Evolutionary conservation across 31 red algal species (phyloP), one percentile per base, ranked within the genome.

Genomic region (Asparagopsis taxiformis): DNA sequence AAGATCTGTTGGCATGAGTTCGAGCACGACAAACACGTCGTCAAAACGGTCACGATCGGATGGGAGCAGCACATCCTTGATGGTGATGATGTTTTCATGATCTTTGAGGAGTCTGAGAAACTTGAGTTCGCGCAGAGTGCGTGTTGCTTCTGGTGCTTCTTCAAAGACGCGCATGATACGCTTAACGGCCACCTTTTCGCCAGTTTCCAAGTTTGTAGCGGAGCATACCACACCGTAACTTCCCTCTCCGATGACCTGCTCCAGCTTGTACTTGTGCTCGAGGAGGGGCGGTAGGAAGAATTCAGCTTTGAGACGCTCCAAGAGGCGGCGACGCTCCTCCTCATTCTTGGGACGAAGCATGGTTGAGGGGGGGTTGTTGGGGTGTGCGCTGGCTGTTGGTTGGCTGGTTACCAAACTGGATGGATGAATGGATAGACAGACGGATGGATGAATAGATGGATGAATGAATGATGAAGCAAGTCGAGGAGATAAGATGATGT

Each of bases 1-100:
- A 23, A 98, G 85, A 55, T 98, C 95, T 0, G 90, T 74, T 0
- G 95, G 95, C 89, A 98, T 93, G 32, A 93, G 68, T 58, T 98
- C 90, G 31, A 93, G 89, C 11, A 98, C 95, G 34, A 94, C 95
- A 75, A 93, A 98, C n/a, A 98, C 90, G 72, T 98, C 94, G 55
- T 93, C 82, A 60, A 98, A 98, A 51, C 52, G 53, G 32, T 90
- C 71, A 11, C 77, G 75, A 72, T 87, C 70, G 21, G 71, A 84
- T 10, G 94, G 94, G 25, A 90, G 73, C 4, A 98, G 43, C 1
- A 98, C 89, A 23, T 98, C 94, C 36, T 79, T 79, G 61, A 98
- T 84, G 32, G 79, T 58, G 22, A 98, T 87, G 49, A 98, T 93
- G 68, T 98, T 98, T 28, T 93, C 90, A 41, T 98, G 91, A 26